Conservation (phyloP, 176 grass and related monocot genomes). For the Pontederia paniculata region DNA sequence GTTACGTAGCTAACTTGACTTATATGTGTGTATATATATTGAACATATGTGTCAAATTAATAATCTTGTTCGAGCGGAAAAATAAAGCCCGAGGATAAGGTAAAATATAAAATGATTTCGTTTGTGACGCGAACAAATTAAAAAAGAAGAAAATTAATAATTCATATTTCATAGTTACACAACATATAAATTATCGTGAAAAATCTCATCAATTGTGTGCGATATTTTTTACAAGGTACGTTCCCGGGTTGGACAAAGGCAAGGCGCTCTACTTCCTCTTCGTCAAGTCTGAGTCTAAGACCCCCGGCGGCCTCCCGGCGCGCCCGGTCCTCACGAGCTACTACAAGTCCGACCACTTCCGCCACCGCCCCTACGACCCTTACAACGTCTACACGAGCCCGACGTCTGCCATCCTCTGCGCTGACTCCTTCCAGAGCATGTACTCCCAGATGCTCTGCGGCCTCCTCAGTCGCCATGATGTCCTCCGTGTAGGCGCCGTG, state of each 20-base stretch:
- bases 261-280: conserved; percentile 98
- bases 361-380: conserved; percentile 61
- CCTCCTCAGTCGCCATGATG: conserved; percentile 52
- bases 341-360: conserved; percentile 97
- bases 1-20: too few species aligned
- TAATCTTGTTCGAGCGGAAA: too few species aligned
- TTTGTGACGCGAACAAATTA: too few species aligned
- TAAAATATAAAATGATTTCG: too few species aligned
- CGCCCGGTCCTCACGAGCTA: conserved; percentile 91
- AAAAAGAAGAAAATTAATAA: too few species aligned
- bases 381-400: conserved; percentile 95
- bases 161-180: too few species aligned
- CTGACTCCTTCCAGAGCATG: conserved; percentile 95
- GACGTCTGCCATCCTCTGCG: conserved; percentile 81
- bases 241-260: conserved; percentile 82
- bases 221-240: conserved; percentile 39
- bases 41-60: too few species aligned
- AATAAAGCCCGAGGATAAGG: too few species aligned
- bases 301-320: conserved; percentile 66
- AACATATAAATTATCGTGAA: too few species aligned
- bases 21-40: too few species aligned
- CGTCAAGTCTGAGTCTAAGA: conserved; percentile 86
- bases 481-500: conserved; percentile 91
- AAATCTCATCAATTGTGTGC: not conserved
- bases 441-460: conserved; percentile 96